Conservation (phyloP, 768 basidiomycete species). For the Panellus pusillus region DNA sequence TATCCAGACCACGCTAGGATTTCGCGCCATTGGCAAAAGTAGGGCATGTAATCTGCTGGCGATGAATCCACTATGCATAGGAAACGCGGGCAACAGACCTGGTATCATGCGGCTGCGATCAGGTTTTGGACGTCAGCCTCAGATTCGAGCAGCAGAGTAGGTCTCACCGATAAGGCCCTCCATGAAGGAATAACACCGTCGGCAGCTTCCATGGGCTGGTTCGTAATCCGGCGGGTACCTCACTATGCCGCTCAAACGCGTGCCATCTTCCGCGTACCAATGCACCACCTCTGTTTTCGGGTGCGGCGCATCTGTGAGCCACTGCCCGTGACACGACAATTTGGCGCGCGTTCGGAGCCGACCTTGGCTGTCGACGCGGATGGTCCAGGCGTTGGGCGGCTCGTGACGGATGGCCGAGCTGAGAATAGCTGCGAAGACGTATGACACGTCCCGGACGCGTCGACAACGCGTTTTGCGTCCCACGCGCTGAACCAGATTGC, state of each 20-base stretch:
- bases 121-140: neutral
- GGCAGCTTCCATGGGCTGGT: conserved; percentile 19
- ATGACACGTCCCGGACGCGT: conserved; percentile 25
- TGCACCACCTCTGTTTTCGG: conserved; percentile 28
- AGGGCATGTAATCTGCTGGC: conserved; percentile 37
- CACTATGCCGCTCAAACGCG: conserved; percentile 30
- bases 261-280: conserved; percentile 33
- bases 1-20: conserved; percentile 35
- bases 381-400: conserved; percentile 37
- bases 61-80: neutral
- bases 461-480: conserved; percentile 30
- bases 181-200: conserved; percentile 34
- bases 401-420: conserved; percentile 34
- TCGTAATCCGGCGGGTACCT: conserved; percentile 31
- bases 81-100: neutral
- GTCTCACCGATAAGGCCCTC: conserved; percentile 34
- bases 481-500: conserved; percentile 40
- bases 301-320: conserved; percentile 29
- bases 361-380: conserved; percentile 23
- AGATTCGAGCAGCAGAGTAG: neutral
- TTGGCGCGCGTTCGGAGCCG: conserved; percentile 20
- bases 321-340: conserved; percentile 34
- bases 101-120: conserved; percentile 18
- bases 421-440: conserved; percentile 31
- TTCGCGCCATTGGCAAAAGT: conserved; percentile 40